phyloP scores from a whole-genome alignment of 2,329 filamentous ascomycete species.

The Coleophoma crateriformis region DNA sequence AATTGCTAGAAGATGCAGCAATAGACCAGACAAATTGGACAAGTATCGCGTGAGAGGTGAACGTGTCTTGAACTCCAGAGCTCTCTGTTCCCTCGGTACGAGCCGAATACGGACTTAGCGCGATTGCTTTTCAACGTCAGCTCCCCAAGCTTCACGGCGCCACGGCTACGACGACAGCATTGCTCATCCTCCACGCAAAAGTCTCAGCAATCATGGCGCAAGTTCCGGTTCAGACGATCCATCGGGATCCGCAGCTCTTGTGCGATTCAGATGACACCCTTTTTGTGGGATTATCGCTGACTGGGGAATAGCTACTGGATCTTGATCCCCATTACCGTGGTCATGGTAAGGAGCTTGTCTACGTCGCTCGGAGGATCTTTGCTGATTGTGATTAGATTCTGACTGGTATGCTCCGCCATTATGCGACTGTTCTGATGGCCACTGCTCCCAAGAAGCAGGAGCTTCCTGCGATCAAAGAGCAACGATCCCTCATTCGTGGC shows the following conservation, averaged over 20 bases:
- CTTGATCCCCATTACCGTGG: slow-evolving; percentile 90
- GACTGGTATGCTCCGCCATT: slow-evolving; percentile 93
- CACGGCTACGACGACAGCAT: background rate
- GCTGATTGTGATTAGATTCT: slow-evolving; percentile 53
- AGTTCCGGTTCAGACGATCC: slow-evolving; percentile 87
- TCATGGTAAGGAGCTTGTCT: slow-evolving; percentile 62
- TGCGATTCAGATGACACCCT: slow-evolving; percentile 40
- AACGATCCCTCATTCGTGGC: slow-evolving; percentile 77
- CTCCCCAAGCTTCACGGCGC: slow-evolving; percentile 2
- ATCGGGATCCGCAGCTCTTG: slow-evolving; percentile 97
- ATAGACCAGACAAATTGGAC: slow-evolving; percentile 2
- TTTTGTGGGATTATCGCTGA: slow-evolving; percentile 12
- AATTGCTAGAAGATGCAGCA: too few relatives aligned
- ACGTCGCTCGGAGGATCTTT: background rate
- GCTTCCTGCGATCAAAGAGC: slow-evolving; percentile 73
- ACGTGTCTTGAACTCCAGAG: slow-evolving; percentile 24
- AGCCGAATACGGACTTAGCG: slow-evolving; percentile 16
- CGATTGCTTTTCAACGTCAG: slow-evolving; percentile 13
- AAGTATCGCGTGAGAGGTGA: slow-evolving; percentile 9
- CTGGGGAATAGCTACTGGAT: slow-evolving; percentile 82
- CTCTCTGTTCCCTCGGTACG: slow-evolving; percentile 12
- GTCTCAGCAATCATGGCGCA: slow-evolving; percentile 63
- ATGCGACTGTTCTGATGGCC: slow-evolving; percentile 87
- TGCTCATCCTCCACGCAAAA: too few relatives aligned
- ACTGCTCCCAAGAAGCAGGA: slow-evolving; percentile 77